Conservation (phyloP, 2,329 filamentous ascomycete genomes). For the Tolypocladium inflatum region DNA sequence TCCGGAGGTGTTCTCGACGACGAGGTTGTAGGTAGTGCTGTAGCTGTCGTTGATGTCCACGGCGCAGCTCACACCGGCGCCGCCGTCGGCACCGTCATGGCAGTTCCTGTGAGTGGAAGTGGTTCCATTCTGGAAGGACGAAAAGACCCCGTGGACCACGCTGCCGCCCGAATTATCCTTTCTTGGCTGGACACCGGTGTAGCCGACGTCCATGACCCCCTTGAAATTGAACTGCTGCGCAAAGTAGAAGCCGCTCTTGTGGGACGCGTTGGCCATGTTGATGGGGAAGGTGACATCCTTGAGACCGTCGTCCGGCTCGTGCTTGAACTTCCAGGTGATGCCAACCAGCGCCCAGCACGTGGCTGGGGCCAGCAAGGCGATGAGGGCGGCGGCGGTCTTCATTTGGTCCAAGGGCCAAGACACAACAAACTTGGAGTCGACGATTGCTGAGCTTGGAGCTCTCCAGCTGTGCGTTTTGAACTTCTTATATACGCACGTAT, state of each 20-base stretch:
- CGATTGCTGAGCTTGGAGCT: neutral
- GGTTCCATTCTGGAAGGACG: conserved; percentile 8
- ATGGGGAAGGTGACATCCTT: conserved; percentile 9
- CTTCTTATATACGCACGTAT: neutral
- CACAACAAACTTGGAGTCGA: too few species aligned
- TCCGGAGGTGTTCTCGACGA: conserved; percentile 6
- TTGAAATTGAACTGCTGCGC: conserved; percentile 10
- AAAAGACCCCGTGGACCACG: conserved; percentile 10
- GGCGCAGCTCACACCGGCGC: conserved; percentile 12
- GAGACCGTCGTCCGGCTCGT: neutral
- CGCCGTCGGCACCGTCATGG: conserved; percentile 13
- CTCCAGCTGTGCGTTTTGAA: neutral
- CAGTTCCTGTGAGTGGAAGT: conserved; percentile 7
- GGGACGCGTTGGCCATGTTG: conserved; percentile 6
- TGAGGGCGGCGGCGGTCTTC: too few species aligned
- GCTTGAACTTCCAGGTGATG: neutral
- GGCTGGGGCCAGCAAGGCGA: too few species aligned
- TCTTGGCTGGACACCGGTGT: conserved; percentile 10
- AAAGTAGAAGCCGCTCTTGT: conserved; percentile 10
- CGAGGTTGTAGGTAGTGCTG: conserved; percentile 7
- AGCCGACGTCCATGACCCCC: conserved; percentile 4
- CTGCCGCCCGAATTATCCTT: conserved; percentile 3
- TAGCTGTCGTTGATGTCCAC: conserved; percentile 8
- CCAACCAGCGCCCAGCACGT: too few species aligned
- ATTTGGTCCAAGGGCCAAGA: too few species aligned